Evolutionary conservation across 2,329 filamentous ascomycete genomes (phyloP).

Genomic region (Sarocladiaceae sp.): DNA sequence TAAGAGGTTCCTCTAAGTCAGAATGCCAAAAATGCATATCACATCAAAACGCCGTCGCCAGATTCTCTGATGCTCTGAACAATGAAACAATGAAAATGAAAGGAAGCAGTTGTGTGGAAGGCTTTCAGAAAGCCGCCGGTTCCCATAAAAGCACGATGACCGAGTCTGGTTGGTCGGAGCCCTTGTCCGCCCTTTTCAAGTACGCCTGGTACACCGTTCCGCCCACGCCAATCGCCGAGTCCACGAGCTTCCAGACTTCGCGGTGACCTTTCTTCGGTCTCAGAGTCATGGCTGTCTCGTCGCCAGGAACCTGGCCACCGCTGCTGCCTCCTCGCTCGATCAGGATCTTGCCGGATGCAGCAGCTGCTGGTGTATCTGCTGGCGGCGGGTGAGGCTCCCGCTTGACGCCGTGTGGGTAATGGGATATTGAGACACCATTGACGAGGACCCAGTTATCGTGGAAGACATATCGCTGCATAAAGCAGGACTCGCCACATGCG

Average conservation of each 20-base stretch:
- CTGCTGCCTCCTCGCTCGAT: not conserved
- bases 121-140: slow-evolving; percentile 9
- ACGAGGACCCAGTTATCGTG: slow-evolving; percentile 42
- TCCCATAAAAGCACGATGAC: slow-evolving; percentile 39
- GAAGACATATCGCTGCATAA: slow-evolving; percentile 43
- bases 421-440: slow-evolving; percentile 40
- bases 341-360: not conserved
- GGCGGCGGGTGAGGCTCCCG: slow-evolving; percentile 9
- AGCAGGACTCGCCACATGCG: slow-evolving; percentile 40
- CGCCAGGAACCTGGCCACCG: not conserved
- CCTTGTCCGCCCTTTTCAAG: slow-evolving; percentile 26
- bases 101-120: not conserved
- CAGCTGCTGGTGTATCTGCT: slow-evolving; percentile 11
- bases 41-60: slow-evolving; percentile 7
- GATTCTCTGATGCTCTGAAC: not conserved
- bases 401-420: slow-evolving; percentile 32
- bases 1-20: not conserved
- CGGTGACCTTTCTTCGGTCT: slow-evolving; percentile 10
- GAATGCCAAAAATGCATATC: not conserved
- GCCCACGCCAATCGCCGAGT: slow-evolving; percentile 28
- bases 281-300: slow-evolving; percentile 1
- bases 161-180: slow-evolving; percentile 29
- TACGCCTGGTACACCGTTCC: slow-evolving; percentile 45
- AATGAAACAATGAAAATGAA: not conserved
- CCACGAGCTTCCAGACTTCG: slow-evolving; percentile 36